phyloP scores from a whole-genome alignment of 139 green algal species.

The Chlamydomonas urium region DNA sequence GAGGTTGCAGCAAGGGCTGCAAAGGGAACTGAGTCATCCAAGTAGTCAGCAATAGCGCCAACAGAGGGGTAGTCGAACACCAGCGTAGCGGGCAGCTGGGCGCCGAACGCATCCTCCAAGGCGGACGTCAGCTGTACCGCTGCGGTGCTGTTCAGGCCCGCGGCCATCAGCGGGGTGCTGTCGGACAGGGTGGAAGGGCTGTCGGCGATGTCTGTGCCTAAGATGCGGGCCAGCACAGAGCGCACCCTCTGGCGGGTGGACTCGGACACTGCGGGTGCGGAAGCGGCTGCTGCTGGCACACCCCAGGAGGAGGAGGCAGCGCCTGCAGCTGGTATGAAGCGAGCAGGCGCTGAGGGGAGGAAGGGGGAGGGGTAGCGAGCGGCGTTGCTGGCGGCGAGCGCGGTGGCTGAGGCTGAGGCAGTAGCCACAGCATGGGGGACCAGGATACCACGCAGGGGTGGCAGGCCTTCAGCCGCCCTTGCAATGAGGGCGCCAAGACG shows the following conservation, averaged over 20 bases:
- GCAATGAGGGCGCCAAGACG: too few species aligned
- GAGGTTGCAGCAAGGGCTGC: too few species aligned
- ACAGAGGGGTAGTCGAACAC: constrained; percentile 63
- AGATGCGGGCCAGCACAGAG: too few species aligned
- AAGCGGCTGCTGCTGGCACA: background rate
- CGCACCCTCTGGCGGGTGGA: background rate
- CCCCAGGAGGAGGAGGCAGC: too few species aligned
- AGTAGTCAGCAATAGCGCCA: constrained; percentile 31
- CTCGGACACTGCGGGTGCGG: background rate
- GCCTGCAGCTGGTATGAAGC: too few species aligned
- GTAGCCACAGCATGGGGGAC: background rate
- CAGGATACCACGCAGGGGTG: constrained; percentile 3
- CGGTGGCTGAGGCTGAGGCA: too few species aligned
- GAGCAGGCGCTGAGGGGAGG: too few species aligned
- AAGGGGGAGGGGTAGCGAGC: too few species aligned
- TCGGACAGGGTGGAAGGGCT: too few species aligned
- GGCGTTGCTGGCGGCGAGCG: too few species aligned
- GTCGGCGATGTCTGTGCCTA: too few species aligned
- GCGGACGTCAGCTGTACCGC: constrained; percentile 11
- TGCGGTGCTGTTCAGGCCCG: constrained; percentile 48
- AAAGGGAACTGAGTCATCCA: too few species aligned
- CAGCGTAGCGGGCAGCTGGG: constrained; percentile 37
- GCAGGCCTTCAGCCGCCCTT: constrained; percentile 2
- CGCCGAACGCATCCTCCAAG: constrained; percentile 14
- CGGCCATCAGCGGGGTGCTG: constrained; percentile 22